A percentile compares a stretch with the other conserved stretches of the same genome.
phyloP scores from a whole-genome alignment of 164 flowering plant species.

The Nymphaea colorata region DNA sequence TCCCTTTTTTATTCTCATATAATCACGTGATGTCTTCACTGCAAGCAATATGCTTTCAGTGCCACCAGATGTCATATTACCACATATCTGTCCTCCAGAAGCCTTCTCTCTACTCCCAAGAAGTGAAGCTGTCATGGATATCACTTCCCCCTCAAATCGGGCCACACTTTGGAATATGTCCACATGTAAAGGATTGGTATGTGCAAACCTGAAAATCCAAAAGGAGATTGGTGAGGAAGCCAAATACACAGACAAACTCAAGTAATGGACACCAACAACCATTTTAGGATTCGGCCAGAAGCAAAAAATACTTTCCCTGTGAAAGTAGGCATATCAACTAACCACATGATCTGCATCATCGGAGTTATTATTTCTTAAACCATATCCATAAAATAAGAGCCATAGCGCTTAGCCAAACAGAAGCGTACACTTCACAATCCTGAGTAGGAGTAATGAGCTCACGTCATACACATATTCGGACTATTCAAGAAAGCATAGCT shows the following conservation, averaged over 20 bases:
- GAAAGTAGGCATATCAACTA: no score
- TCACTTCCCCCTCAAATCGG: constrained; percentile 84
- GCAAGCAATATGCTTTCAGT: constrained; percentile 94
- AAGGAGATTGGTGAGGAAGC: neutral
- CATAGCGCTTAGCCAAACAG: no score
- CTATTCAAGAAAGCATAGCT: no score
- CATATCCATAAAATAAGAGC: no score
- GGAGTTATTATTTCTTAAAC: no score
- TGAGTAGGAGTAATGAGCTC: no score
- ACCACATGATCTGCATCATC: no score
- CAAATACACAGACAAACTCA: neutral
- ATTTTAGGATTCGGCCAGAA: no score
- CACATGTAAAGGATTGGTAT: constrained; percentile 90
- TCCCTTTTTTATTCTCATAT: constrained; percentile 76
- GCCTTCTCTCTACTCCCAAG: constrained; percentile 75
- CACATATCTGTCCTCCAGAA: constrained; percentile 92
- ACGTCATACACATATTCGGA: no score
- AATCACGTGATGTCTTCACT: constrained; percentile 87
- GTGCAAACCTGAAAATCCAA: constrained; percentile 71
- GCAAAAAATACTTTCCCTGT: no score
- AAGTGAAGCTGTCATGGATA: constrained; percentile 91
- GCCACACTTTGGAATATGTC: constrained; percentile 90
- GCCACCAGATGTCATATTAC: constrained; percentile 99
- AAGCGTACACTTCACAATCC: no score
- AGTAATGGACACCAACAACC: no score